A percentile compares a stretch with the other conserved stretches of the same genome.
These are phyloP conservation scores for Plantago elongata DNA, from an alignment of 257 asterid genomes.

Conservation along the genomic window DNA sequence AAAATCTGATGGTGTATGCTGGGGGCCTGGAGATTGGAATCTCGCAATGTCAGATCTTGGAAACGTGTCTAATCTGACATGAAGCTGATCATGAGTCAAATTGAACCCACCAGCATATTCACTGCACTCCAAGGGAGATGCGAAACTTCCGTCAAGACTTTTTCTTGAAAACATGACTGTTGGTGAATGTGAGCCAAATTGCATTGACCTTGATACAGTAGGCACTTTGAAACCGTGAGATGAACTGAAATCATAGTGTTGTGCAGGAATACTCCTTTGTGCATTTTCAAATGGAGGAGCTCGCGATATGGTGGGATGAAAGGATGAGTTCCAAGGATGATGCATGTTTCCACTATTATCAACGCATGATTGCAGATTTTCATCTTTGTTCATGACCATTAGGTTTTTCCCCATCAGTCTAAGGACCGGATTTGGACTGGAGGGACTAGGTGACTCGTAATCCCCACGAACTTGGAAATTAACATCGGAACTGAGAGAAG, in stretches of 20 bases:
- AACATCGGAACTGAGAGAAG: conserved; percentile 36
- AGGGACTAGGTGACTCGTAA: conserved; percentile 44
- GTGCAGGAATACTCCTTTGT: conserved; percentile 23
- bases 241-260: conserved; percentile 31
- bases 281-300: conserved; percentile 22
- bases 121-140: conserved; percentile 23
- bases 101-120: conserved; percentile 29
- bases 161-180: conserved; percentile 29
- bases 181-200: conserved; percentile 24
- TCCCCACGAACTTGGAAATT: conserved; percentile 31
- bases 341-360: conserved; percentile 28
- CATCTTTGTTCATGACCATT: conserved; percentile 73
- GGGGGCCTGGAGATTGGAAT: conserved; percentile 19
- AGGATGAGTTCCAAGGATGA: conserved; percentile 22
- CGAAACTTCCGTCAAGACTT: conserved; percentile 23
- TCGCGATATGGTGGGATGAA: conserved; percentile 25
- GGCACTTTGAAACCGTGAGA: conserved; percentile 31
- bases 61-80: conserved; percentile 21
- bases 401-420: conserved; percentile 94
- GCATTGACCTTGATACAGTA: conserved; percentile 27
- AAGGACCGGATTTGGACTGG: conserved; percentile 62
- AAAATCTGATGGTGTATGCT: conserved; percentile 18
- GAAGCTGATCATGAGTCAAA: conserved; percentile 15
- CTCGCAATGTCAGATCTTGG: conserved; percentile 26
- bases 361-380: conserved; percentile 20